phyloP scores from a whole-genome alignment of 2,329 filamentous ascomycete genomes.

The Fusarium tanahbumbuense region DNA sequence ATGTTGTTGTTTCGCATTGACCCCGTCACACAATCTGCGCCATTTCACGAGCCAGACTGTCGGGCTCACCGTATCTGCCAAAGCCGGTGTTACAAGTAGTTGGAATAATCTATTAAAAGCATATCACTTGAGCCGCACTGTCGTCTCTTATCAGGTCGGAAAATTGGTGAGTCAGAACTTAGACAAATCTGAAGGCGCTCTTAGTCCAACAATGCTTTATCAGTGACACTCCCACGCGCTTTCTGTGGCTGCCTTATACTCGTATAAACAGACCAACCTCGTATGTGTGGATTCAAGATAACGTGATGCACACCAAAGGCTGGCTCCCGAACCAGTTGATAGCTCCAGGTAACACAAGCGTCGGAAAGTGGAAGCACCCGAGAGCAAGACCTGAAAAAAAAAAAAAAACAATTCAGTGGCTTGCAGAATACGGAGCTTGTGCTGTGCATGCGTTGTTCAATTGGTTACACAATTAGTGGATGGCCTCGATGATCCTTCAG shows the following conservation, averaged over 20 bases:
- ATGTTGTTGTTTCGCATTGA: not conserved
- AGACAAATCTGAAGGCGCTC: not conserved
- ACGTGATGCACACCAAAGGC: not conserved
- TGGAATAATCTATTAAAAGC: not conserved
- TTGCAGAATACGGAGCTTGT: conserved; percentile 1
- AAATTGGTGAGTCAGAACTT: not conserved
- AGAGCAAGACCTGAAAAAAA: not conserved
- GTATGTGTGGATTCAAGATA: not conserved
- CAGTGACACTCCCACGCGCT: not conserved
- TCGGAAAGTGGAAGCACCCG: not conserved
- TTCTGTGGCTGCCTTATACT: not conserved
- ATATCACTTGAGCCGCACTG: not conserved
- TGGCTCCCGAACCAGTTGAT: not conserved
- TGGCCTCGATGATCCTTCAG: not conserved
- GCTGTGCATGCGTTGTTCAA: not conserved
- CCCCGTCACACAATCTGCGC: no score
- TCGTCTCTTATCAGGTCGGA: not conserved
- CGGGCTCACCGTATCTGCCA: not conserved
- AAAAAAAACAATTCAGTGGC: not conserved
- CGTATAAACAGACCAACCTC: not conserved
- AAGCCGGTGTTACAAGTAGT: no score
- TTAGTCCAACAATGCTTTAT: not conserved
- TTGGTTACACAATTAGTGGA: not conserved
- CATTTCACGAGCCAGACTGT: not conserved
- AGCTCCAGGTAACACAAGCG: not conserved